Evolutionary conservation across 148 eudicot species (phyloP).

Genomic region (Silene uniflora): DNA sequence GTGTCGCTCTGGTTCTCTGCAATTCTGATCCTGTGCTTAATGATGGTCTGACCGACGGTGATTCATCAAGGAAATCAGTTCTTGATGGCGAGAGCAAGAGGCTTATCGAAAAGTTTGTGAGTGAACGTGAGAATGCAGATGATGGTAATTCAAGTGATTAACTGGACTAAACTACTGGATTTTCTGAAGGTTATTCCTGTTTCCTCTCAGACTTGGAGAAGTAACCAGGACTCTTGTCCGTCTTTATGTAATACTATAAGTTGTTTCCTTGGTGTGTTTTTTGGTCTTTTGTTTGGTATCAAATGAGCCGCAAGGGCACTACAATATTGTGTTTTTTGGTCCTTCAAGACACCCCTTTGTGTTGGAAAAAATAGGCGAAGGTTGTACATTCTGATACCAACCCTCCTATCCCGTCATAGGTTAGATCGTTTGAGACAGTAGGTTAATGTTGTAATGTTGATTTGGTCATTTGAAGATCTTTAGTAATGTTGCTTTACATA

Average conservation of each 20-base stretch:
- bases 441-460: not conserved
- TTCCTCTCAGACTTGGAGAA: not conserved
- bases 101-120: slow-evolving; percentile 60
- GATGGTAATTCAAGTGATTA: slow-evolving; percentile 76
- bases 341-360: not conserved
- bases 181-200: not conserved
- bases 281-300: not conserved
- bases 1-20: slow-evolving; percentile 83
- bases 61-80: slow-evolving; percentile 55
- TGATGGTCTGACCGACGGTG: slow-evolving; percentile 66
- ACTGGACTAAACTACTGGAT: not conserved
- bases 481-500: too few relatives aligned
- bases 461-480: slow-evolving; percentile 1
- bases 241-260: not conserved
- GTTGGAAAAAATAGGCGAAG: not conserved
- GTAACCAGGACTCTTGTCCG: not conserved
- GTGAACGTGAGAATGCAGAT: slow-evolving; percentile 62
- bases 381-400: not conserved
- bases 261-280: not conserved
- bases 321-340: not conserved
- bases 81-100: slow-evolving; percentile 64
- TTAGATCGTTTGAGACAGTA: not conserved
- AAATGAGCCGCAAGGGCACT: too few relatives aligned
- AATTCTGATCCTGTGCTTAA: slow-evolving; percentile 89
- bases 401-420: not conserved